A percentile compares a stretch with the other conserved stretches of the same genome.
Evolutionary conservation across 2,329 filamentous ascomycete species (phyloP).

Genomic region (Xylariaceae sp.): DNA sequence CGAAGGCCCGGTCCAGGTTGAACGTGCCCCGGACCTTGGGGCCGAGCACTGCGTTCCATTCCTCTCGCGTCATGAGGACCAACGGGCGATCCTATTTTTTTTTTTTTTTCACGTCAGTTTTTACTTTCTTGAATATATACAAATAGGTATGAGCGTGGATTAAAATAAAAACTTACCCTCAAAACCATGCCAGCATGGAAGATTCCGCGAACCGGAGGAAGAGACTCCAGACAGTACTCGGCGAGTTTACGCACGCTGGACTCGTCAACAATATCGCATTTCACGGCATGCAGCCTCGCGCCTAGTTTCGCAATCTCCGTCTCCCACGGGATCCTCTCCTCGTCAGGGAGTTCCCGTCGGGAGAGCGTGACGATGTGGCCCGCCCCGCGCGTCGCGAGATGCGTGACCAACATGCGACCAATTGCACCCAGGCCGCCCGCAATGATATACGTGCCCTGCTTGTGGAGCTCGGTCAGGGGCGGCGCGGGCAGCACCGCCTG

Average conservation of each 20-base stretch:
- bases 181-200: slow-evolving; percentile 6
- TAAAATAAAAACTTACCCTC: background rate
- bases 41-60: slow-evolving; percentile 7
- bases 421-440: slow-evolving; percentile 32
- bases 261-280: slow-evolving; percentile 31
- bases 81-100: background rate
- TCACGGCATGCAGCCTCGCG: slow-evolving; percentile 24
- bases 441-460: slow-evolving; percentile 29
- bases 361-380: slow-evolving; percentile 28
- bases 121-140: too few species aligned
- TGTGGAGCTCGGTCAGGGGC: background rate
- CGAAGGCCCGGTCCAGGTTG: slow-evolving; percentile 8
- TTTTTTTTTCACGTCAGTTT: background rate
- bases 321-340: slow-evolving; percentile 6
- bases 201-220: slow-evolving; percentile 11
- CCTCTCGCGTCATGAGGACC: slow-evolving; percentile 14
- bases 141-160: too few species aligned
- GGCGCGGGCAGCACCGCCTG: slow-evolving; percentile 8
- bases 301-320: slow-evolving; percentile 6
- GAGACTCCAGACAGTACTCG: slow-evolving; percentile 3
- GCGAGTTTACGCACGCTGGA: slow-evolving; percentile 19
- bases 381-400: slow-evolving; percentile 28
- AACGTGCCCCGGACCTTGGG: slow-evolving; percentile 15
- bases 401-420: slow-evolving; percentile 22
- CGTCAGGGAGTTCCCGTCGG: slow-evolving; percentile 18